Evolutionary conservation across 495 filamentous ascomycete species (phyloP), one percentile per base, ranked within the genome.

Genomic region (Daldinia bambusicola): DNA sequence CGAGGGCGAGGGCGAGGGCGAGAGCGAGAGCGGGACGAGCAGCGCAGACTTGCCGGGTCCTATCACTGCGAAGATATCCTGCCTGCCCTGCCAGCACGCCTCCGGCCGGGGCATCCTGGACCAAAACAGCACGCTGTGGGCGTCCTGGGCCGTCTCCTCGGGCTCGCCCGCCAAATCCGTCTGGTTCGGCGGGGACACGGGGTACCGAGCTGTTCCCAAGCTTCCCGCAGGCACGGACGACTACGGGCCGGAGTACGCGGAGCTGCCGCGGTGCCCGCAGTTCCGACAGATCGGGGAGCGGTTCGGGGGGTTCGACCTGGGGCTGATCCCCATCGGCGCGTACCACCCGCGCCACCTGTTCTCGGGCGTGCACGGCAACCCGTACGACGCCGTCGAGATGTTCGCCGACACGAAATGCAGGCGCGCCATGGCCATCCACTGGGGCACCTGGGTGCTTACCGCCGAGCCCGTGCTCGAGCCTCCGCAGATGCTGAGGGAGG

Each of bases 271-370:
- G 52, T 96, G 92, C 74, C 95, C 95, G 13, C 92, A 93, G 22
- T 99, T 99, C 80, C 88, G 89, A 65, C 84, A 97, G 77, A 91
- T 98, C 55, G 95, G 95, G 58, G 82, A 91, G 43, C 86, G 87
- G 58, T 86, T 93, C 14, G 95, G 95, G 1, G 91, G 91, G 4
- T 97, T 99, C 75, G 94, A 99, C 79, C 87, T 99, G 26, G 95
- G 95, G 2, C 74, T 99, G 71, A 96, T 99, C 63, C 95, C 95
- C 26, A 97, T 99, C 67, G 95, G 95, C 30, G 95, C 95, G 20
- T 99, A 99, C 76, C 80, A 85, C 68, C 95, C 95, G 8, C 86
- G 95, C 51, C 88, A 83, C 75, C 78, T 94, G 38, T 90, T 91
- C 82, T 92, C 89, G 61, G 80, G 89, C 41, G 90, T 96, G 84